These are phyloP conservation scores for Rhodotorula glutinis DNA, from an alignment of 1,284 basidiomycete genomes.

Conservation along the genomic window DNA sequence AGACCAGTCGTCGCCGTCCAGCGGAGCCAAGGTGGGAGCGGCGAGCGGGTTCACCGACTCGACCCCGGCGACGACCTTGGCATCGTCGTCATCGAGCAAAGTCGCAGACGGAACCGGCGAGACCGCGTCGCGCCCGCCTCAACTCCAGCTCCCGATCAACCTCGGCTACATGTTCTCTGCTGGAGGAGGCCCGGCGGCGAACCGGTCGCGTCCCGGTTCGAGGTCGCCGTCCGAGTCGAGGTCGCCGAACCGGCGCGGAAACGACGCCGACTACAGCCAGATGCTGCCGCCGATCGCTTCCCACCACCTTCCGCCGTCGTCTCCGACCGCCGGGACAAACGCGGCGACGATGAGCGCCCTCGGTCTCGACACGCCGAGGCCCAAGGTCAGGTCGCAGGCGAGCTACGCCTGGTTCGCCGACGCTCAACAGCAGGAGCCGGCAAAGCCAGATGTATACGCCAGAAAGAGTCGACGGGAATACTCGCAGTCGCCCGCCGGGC, in stretches of 20 bases:
- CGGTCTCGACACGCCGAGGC: constrained; percentile 23
- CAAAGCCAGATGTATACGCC: no score
- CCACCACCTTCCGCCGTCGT: not conserved
- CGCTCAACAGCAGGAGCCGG: no score
- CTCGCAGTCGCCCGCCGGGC: no score
- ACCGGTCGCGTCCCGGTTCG: not conserved
- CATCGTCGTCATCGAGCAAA: not conserved
- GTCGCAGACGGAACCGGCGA: not conserved
- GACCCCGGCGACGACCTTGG: not conserved
- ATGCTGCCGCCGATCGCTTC: not conserved
- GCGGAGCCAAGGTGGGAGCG: not conserved
- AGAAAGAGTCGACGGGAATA: no score
- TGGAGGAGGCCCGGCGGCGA: not conserved
- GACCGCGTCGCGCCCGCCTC: not conserved
- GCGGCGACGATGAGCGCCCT: constrained; percentile 2
- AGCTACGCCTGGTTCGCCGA: constrained; percentile 38
- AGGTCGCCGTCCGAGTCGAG: not conserved
- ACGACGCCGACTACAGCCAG: not conserved
- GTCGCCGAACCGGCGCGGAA: not conserved
- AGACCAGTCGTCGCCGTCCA: not conserved
- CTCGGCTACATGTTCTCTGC: not conserved
- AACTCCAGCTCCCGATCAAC: not conserved
- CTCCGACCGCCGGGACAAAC: not conserved
- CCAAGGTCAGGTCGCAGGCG: constrained; percentile 28
- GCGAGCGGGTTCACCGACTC: not conserved